Base-by-base conservation (phyloP, 78 protist species). In the Dictyostelium discoideum region DNA sequence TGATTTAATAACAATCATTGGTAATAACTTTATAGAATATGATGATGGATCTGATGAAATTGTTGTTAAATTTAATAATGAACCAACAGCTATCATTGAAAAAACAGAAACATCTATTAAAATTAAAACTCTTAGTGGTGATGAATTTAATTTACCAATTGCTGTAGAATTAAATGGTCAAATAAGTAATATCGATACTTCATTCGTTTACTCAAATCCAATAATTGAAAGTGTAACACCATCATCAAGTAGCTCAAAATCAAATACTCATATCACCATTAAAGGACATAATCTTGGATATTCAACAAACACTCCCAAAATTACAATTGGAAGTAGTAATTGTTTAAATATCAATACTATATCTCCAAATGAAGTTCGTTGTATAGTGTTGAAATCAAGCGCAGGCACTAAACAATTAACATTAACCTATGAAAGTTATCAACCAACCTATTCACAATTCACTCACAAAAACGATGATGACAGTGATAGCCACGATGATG, bases 21-120 rank as follows among this genome's bases (percentile, higher is more conserved):
- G 93, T 65, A 63, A 57, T 10, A 87, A 87, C 42, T 87, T 87
- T 8, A 83, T 60, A 8, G 81, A 40, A 26, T n/a, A 57, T 3
- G 57, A 63, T 10, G 7, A 77, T 40, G 29, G 13, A 20, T 8
- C 24, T 5, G 84, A 87, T 57, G 26, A 46, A 4, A 84, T 82
- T 22, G 8, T 72, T 16, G 65, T 87, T 6, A 22, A 18, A 3
- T 78, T 87, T 10, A 87, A 87, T 24, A 20, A 78, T 39, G 39
- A 9, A 24, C 22, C 5, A n/a, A 24, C 76, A 67, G 37, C 44
- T 9, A 11, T 74, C 14, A 29, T 4, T 4, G 16, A 26, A 74
- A 29, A 24, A 3, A 37, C 39, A 11, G 37, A 74, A 29, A 29
- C 3, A 13, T 22, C 50, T 8, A 74, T 74, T 37, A 13, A 5